Conservation (phyloP, 371 early-diverging fungal genomes). For the Funneliformis caledonium region DNA sequence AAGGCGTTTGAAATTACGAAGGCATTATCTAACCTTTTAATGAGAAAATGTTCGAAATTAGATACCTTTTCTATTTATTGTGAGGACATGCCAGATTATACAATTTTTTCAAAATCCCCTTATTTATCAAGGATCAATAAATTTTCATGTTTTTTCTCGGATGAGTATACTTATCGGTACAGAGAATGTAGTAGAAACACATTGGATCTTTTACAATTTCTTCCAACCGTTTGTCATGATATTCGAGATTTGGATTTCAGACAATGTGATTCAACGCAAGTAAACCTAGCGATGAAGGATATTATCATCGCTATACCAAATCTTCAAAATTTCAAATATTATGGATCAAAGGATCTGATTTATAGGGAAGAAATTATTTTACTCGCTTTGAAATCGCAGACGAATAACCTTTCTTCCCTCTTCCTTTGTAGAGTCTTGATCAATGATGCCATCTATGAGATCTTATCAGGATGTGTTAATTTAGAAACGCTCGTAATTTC, state of each 20-base stretch:
- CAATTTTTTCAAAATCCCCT: neutral
- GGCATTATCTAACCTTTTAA: neutral
- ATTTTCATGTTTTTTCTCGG: neutral
- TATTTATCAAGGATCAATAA: neutral
- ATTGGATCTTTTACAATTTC: neutral
- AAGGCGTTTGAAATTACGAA: neutral
- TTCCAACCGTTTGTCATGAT: neutral
- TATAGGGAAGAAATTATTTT: neutral
- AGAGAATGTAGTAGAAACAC: neutral
- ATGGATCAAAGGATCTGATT: neutral
- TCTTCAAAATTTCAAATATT: neutral
- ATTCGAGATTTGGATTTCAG: neutral
- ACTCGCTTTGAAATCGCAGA: neutral
- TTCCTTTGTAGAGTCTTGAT: neutral
- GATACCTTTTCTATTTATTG: neutral
- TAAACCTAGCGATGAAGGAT: neutral
- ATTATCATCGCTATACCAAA: neutral
- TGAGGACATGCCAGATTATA: neutral
- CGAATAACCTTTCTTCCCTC: neutral
- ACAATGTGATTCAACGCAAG: neutral
- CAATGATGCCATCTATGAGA: neutral
- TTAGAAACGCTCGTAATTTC: neutral
- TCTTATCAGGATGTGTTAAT: neutral
- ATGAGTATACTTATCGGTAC: neutral
- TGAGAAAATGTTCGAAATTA: neutral